Conservation (phyloP, 2,329 filamentous ascomycete species). For the Xylariaceae sp. region DNA sequence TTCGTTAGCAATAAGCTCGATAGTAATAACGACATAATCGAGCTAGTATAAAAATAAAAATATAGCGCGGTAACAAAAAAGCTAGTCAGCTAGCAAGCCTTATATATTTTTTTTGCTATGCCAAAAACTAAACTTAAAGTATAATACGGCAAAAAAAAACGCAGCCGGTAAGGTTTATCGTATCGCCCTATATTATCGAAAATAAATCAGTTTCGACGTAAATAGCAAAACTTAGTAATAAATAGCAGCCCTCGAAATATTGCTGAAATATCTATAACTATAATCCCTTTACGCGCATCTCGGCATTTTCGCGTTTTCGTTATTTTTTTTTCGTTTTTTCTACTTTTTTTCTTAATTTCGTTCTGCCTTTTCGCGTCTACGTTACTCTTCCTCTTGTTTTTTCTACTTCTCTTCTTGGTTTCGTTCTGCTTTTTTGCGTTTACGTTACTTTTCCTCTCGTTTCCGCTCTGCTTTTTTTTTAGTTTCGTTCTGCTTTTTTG, state of each 20-base stretch:
- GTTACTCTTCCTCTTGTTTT: background rate
- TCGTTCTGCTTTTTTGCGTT: background rate
- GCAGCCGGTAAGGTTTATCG: background rate
- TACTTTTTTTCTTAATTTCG: background rate
- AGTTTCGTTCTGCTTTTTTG: background rate
- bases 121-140: slow-evolving; percentile 34
- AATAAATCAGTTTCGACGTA: slow-evolving; percentile 7
- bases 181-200: slow-evolving; percentile 15
- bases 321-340: background rate
- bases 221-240: background rate
- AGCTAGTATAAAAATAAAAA: slow-evolving; percentile 36
- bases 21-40: slow-evolving; percentile 31
- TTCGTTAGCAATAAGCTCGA: slow-evolving; percentile 36
- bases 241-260: background rate
- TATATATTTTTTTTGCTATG: slow-evolving; percentile 32
- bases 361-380: background rate
- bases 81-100: slow-evolving; percentile 24
- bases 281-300: background rate
- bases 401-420: background rate
- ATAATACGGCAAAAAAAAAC: slow-evolving; percentile 32
- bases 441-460: background rate
- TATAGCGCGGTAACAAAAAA: slow-evolving; percentile 26
- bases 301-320: background rate
- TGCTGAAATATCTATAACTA: background rate
- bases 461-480: background rate